These are phyloP conservation scores for Lentinus brumalis DNA, from an alignment of 768 basidiomycete genomes.

Conservation along the genomic window DNA sequence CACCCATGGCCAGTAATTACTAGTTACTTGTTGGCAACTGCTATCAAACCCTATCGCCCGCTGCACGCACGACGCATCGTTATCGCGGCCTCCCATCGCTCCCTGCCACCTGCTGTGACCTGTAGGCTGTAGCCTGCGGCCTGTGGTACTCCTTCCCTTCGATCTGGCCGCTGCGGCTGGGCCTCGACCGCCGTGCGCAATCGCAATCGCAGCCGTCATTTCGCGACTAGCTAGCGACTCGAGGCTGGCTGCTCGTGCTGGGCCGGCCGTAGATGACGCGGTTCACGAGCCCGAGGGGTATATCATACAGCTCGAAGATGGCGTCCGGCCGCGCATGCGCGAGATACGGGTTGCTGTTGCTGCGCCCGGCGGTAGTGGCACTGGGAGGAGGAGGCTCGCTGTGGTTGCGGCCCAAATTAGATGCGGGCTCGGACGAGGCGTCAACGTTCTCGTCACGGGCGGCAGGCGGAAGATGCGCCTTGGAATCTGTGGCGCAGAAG, in stretches of 20 bases:
- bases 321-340: conserved; percentile 46
- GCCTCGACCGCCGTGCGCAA: too few relatives aligned
- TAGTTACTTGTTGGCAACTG: too few relatives aligned
- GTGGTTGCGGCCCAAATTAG: background rate
- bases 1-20: too few relatives aligned
- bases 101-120: too few relatives aligned
- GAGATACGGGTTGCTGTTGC: conserved; percentile 45
- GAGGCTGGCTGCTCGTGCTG: background rate
- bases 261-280: conserved; percentile 57
- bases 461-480: conserved; percentile 41
- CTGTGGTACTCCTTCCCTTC: too few relatives aligned
- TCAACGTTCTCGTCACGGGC: conserved; percentile 14
- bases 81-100: too few relatives aligned
- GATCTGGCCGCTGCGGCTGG: too few relatives aligned
- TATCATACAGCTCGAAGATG: conserved; percentile 73
- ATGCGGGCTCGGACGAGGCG: background rate
- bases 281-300: conserved; percentile 82
- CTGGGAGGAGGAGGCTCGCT: background rate
- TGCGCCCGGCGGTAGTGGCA: background rate
- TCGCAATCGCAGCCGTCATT: too few relatives aligned
- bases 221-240: too few relatives aligned
- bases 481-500: conserved; percentile 50
- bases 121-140: too few relatives aligned
- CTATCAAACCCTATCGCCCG: too few relatives aligned
- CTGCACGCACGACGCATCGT: too few relatives aligned